Evolutionary conservation across 805 yeast species (phyloP).

Genomic region (Kodamaea laetipori): DNA sequence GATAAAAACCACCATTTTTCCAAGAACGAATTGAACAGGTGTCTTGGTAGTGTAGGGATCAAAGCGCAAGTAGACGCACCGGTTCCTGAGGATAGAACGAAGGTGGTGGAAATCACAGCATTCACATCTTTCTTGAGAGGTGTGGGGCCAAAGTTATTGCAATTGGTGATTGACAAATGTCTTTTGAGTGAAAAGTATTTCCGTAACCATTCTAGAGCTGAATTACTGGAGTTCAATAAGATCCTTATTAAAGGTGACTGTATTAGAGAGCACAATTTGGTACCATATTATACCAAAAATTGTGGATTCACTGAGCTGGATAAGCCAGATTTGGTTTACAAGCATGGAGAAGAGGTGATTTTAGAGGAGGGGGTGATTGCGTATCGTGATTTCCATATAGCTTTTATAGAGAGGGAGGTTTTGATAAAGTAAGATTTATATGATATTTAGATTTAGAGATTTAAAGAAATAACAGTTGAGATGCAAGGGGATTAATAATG

Average conservation of each 20-base stretch:
- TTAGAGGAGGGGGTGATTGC: conserved; percentile 46
- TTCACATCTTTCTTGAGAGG: conserved; percentile 52
- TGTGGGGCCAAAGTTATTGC: conserved; percentile 33
- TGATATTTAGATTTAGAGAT: not conserved
- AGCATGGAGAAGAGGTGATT: conserved; percentile 20
- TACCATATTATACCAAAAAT: conserved; percentile 42
- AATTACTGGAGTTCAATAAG: conserved; percentile 11
- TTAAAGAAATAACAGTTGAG: not conserved
- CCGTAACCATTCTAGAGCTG: conserved; percentile 6
- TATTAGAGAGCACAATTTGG: conserved; percentile 52
- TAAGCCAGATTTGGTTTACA: conserved; percentile 20
- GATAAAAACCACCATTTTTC: conserved; percentile 21
- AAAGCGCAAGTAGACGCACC: conserved; percentile 8
- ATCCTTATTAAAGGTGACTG: conserved; percentile 41
- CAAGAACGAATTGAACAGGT: conserved; percentile 21
- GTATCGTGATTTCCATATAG: conserved; percentile 41
- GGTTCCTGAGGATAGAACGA: conserved; percentile 1
- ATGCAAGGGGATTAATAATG: not conserved
- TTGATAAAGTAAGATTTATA: not conserved
- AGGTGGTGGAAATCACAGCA: conserved; percentile 47
- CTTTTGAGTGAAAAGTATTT: conserved; percentile 17
- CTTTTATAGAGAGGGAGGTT: conserved; percentile 33
- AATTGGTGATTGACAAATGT: conserved; percentile 22
- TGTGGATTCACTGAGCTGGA: conserved; percentile 39
- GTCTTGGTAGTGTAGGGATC: conserved; percentile 30